These are phyloP conservation scores for Saccharum hybrid DNA, from an alignment of 202 grass and related monocot genomes.

Conservation along the genomic window DNA sequence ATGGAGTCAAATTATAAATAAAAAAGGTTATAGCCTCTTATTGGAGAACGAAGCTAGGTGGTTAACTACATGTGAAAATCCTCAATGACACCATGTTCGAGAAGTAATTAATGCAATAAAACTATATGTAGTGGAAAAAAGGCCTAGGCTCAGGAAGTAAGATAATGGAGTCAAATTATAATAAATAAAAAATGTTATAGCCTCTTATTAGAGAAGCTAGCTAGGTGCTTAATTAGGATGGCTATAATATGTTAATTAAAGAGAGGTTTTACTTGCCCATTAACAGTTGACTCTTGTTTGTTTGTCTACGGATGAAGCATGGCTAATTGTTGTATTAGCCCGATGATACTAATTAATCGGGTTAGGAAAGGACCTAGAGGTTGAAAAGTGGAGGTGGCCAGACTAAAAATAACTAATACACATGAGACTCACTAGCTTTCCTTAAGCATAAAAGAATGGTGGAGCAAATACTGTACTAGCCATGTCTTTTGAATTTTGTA, in stretches of 20 bases:
- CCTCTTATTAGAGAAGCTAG: neutral
- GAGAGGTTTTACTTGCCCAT: conserved; percentile 45
- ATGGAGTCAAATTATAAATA: neutral
- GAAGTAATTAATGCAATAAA: neutral
- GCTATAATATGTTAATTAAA: conserved; percentile 13
- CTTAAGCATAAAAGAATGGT: neutral
- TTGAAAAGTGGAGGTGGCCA: conserved; percentile 14
- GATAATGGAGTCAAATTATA: neutral
- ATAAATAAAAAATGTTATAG: neutral
- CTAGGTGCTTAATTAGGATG: neutral
- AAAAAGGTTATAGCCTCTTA: neutral
- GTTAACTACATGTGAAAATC: neutral
- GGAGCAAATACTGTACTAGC: neutral
- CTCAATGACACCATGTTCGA: too few species aligned
- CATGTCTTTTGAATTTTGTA: conserved; percentile 30
- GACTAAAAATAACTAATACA: neutral
- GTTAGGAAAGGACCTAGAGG: neutral
- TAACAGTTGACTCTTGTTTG: conserved; percentile 44
- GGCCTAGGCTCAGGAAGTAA: neutral
- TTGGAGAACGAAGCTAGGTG: neutral
- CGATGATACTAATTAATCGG: neutral
- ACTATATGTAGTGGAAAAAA: neutral
- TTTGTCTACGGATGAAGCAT: conserved; percentile 3
- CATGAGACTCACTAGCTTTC: neutral
- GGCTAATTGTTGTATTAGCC: conserved; percentile 2